Evolutionary conservation across 148 eudicot genomes (phyloP).

Genomic region (Vaccinium vitisidaea): DNA sequence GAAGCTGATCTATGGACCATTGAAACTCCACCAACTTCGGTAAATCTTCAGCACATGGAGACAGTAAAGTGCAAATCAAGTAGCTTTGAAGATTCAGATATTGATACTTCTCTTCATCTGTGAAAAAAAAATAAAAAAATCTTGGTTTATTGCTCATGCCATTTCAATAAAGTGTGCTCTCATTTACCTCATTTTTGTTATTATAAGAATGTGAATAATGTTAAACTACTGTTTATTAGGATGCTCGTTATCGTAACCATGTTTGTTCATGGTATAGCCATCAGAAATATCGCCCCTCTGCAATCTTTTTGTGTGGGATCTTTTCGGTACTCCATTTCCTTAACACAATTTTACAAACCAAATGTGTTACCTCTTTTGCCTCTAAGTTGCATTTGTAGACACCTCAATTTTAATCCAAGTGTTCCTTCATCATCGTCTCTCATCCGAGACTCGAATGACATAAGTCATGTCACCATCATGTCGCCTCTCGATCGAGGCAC

Average conservation of each 20-base stretch:
- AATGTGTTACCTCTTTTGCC: constrained; percentile 42
- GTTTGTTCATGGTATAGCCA: constrained; percentile 10
- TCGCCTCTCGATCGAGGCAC: too few relatives aligned
- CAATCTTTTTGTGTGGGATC: constrained; percentile 11
- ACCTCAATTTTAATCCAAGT: too few relatives aligned
- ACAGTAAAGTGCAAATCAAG: background rate
- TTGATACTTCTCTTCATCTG: constrained; percentile 28
- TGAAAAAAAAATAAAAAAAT: background rate
- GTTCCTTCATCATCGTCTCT: too few relatives aligned
- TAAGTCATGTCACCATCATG: too few relatives aligned
- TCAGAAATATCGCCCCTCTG: constrained; percentile 21
- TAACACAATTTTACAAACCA: constrained; percentile 25
- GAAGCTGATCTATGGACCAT: background rate
- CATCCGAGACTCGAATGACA: too few relatives aligned
- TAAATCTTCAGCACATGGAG: background rate
- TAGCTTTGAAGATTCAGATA: constrained; percentile 18
- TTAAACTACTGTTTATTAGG: constrained; percentile 1
- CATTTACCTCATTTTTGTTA: background rate
- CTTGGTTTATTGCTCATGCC: background rate
- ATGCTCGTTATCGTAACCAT: constrained; percentile 10
- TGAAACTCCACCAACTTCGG: background rate
- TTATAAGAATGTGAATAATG: background rate
- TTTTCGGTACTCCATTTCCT: too few relatives aligned
- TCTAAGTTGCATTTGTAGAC: constrained; percentile 45
- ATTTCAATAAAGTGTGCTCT: background rate